phyloP scores from a whole-genome alignment of 2,329 filamentous ascomycete genomes.

The Orbilia ellipsospora region DNA sequence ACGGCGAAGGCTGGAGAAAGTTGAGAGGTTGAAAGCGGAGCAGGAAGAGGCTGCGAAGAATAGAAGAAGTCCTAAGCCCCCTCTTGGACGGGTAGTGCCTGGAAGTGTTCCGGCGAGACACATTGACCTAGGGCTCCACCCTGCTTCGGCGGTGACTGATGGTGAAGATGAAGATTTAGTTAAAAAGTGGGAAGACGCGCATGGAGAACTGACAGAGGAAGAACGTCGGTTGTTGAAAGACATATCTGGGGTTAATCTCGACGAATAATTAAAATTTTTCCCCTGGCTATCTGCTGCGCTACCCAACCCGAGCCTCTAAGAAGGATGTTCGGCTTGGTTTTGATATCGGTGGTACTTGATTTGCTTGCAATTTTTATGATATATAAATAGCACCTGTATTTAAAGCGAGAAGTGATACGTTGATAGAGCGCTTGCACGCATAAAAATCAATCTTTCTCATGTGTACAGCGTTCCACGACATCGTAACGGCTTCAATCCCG shows the following conservation, averaged over 20 bases:
- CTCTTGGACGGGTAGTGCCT: conserved; percentile 40
- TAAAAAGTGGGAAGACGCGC: conserved; percentile 41
- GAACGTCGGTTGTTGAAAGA: conserved; percentile 38
- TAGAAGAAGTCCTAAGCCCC: conserved; percentile 38
- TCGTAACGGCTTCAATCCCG: neutral
- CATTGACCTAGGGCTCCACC: conserved; percentile 43
- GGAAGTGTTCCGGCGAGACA: conserved; percentile 24
- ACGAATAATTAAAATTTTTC: conserved; percentile 14
- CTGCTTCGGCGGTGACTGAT: conserved; percentile 6
- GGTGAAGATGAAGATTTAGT: conserved; percentile 39
- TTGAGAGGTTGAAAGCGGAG: conserved; percentile 44
- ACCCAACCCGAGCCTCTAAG: too few relatives aligned
- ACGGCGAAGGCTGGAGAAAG: conserved; percentile 49
- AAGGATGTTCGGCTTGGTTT: too few relatives aligned
- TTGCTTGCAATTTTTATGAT: too few relatives aligned
- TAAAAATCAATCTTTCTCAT: neutral
- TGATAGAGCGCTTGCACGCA: too few relatives aligned
- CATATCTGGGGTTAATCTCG: conserved; percentile 42
- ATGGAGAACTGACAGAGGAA: conserved; percentile 50
- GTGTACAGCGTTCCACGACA: neutral
- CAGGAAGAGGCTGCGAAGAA: conserved; percentile 50
- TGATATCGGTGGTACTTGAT: too few relatives aligned
- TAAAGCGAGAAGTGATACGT: too few relatives aligned
- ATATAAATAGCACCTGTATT: too few relatives aligned
- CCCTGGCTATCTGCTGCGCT: neutral